Base-by-base conservation (phyloP, 192 early-diverging fungal genomes). In the Podila clonocystis region DNA sequence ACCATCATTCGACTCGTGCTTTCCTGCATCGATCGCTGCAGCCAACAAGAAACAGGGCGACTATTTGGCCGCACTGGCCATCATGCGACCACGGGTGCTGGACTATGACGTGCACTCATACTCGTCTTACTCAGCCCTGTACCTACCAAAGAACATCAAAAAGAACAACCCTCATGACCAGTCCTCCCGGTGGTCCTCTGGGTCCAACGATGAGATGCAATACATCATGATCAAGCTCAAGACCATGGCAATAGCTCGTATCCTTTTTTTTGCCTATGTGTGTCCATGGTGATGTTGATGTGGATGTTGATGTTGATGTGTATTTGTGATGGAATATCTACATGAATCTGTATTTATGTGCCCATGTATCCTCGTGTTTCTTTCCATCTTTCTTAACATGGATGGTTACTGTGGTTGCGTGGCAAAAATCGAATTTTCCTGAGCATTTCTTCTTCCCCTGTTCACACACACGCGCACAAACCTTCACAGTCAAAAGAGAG, bases 181-280 rank as follows among this genome's bases (percentile, higher is more conserved):
- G 84, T 82, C 88, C 3, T 98, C 96, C 29, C 88, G 97, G 33
- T 99, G 97, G 97, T 94, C 96, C 34, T 91, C 90, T 41, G 91
- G 88, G n/a, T 86, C 85, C 36, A 94, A 96, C 84, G 92, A 97
- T 83, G 96, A 98, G 69, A 83, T 90, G 78, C 97, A 99, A 86
- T 97, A 87, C 83, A 91, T 99, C 50, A 94, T 91, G n/a, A 75
- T 99, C 55, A 92, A 94, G 67, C 89, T 98, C n/a, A 94, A 95
- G 38, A 82, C 83, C n/a, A 89, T 94, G 62, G 88, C 93, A 29
- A 87, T 99, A 64, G 95, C 94, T 24, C 92, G 95, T 95, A 94
- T 67, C 70, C 76, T 79, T 70, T 82, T 41, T 66, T 31, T 24
- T 36, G 34, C 1, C 34, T 1, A 8, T 15, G 3, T 15, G 13